Conservation (phyloP, 352 stramenopile genomes). For the Pythium aquatile region DNA sequence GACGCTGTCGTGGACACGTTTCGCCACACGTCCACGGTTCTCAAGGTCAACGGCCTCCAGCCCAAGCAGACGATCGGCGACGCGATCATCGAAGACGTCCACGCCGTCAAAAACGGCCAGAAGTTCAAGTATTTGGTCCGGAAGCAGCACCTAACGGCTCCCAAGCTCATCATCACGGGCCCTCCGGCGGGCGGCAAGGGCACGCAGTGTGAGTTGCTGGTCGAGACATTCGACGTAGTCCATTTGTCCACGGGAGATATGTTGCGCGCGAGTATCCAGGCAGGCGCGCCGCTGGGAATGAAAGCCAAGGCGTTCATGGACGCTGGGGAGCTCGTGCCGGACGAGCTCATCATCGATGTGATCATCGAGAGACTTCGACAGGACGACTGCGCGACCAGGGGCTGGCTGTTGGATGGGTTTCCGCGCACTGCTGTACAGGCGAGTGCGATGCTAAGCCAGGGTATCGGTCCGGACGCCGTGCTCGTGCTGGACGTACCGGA, state of each 20-base stretch:
- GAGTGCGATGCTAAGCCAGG: conserved; percentile 69
- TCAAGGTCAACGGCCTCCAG: conserved; percentile 27
- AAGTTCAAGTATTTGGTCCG: conserved; percentile 27
- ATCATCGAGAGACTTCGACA: conserved; percentile 74
- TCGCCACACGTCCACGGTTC: conserved; percentile 22
- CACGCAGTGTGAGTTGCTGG: conserved; percentile 89
- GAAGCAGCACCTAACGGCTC: conserved; percentile 24
- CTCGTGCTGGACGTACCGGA: conserved; percentile 95
- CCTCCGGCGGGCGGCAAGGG: conserved; percentile 88
- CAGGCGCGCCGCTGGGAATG: conserved; percentile 44
- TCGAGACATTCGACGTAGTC: conserved; percentile 86
- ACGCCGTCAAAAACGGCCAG: conserved; percentile 24
- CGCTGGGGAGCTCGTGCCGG: conserved; percentile 86
- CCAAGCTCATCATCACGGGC: conserved; percentile 70
- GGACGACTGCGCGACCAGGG: conserved; percentile 81
- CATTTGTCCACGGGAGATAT: conserved; percentile 94
- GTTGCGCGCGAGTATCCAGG: conserved; percentile 84
- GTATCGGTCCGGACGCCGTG: conserved; percentile 86
- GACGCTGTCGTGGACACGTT: conserved; percentile 43
- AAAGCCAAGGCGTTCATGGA: conserved; percentile 89
- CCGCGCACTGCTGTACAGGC: conserved; percentile 91
- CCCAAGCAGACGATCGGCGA: conserved; percentile 28
- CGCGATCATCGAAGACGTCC: conserved; percentile 15
- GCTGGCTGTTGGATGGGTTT: conserved; percentile 95
- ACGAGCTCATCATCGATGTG: conserved; percentile 91